Evolutionary conservation across 345 rosid species (phyloP).

Genomic region (Hibiscus tridactylites): DNA sequence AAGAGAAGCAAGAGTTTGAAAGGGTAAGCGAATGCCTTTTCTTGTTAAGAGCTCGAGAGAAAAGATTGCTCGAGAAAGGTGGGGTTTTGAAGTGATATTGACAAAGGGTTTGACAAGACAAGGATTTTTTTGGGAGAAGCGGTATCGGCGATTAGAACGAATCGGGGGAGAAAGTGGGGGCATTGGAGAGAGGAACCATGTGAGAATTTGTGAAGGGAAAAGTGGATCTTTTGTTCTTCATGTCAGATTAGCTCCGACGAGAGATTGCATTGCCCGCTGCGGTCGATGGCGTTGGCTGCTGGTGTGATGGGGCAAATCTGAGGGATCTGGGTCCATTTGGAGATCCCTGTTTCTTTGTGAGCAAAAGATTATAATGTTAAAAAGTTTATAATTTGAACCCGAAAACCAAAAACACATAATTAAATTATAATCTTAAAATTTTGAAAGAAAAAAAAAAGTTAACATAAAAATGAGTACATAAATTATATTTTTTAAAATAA

Average conservation of each 20-base stretch:
- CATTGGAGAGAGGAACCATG: conserved; percentile 42
- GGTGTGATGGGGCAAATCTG: not conserved
- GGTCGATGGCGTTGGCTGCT: not conserved
- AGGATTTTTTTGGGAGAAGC: conserved; percentile 7
- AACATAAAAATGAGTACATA: too few relatives aligned
- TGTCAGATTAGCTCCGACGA: conserved; percentile 17
- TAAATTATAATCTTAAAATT: too few relatives aligned
- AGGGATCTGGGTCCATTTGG: not conserved
- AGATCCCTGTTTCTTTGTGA: not conserved
- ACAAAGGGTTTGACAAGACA: conserved; percentile 37
- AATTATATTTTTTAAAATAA: too few relatives aligned
- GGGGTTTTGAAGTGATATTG: conserved; percentile 24
- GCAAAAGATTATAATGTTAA: not conserved
- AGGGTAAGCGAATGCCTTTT: conserved; percentile 51
- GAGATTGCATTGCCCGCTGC: conserved; percentile 16
- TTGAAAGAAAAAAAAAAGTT: too few relatives aligned
- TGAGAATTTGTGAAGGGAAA: not conserved
- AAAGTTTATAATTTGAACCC: too few relatives aligned
- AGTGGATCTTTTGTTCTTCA: conserved; percentile 1
- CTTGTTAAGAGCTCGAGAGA: conserved; percentile 43
- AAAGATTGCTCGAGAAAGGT: conserved; percentile 39
- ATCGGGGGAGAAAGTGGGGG: conserved; percentile 18
- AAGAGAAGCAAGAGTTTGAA: conserved; percentile 33
- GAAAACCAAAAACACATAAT: too few relatives aligned
- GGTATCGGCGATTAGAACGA: conserved; percentile 23